phyloP scores from a whole-genome alignment of 2,329 filamentous ascomycete species.

The Hypoxylon sp. region DNA sequence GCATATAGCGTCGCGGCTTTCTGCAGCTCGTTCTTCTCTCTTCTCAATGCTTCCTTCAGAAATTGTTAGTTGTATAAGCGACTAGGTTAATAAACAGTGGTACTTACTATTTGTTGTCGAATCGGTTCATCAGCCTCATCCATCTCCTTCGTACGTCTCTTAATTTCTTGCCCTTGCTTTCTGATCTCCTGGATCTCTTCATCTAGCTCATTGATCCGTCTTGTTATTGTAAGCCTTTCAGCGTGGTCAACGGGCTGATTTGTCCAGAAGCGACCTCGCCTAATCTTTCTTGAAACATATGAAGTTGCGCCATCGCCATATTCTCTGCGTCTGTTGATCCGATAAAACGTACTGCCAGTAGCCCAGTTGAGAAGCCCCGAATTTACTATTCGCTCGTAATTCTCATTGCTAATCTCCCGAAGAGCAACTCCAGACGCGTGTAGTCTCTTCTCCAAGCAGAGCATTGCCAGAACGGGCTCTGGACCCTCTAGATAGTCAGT shows the following conservation, averaged over 20 bases:
- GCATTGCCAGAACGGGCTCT: conserved; percentile 85
- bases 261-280: conserved; percentile 77
- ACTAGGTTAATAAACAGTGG: neutral
- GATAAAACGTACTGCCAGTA: conserved; percentile 73
- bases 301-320: conserved; percentile 82
- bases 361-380: conserved; percentile 76
- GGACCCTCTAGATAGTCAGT: conserved; percentile 85
- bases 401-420: conserved; percentile 72
- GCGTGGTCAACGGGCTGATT: conserved; percentile 79
- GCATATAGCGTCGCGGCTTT: conserved; percentile 73
- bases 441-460: conserved; percentile 80
- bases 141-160: conserved; percentile 56
- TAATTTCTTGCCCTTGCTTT: conserved; percentile 53
- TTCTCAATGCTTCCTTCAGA: conserved; percentile 63
- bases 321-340: conserved; percentile 78
- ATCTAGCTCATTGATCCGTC: conserved; percentile 61
- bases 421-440: conserved; percentile 76
- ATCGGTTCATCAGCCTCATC: conserved; percentile 59
- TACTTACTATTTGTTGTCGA: conserved; percentile 61
- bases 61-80: conserved; percentile 38
- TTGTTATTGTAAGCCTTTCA: conserved; percentile 72
- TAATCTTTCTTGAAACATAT: conserved; percentile 73
- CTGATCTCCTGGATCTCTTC: conserved; percentile 55
- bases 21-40: conserved; percentile 77
- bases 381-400: conserved; percentile 74